Evolutionary conservation across 2,329 filamentous ascomycete species (phyloP), one percentile per base, ranked within the genome.

Genomic region (Herpotrichia juniperi): DNA sequence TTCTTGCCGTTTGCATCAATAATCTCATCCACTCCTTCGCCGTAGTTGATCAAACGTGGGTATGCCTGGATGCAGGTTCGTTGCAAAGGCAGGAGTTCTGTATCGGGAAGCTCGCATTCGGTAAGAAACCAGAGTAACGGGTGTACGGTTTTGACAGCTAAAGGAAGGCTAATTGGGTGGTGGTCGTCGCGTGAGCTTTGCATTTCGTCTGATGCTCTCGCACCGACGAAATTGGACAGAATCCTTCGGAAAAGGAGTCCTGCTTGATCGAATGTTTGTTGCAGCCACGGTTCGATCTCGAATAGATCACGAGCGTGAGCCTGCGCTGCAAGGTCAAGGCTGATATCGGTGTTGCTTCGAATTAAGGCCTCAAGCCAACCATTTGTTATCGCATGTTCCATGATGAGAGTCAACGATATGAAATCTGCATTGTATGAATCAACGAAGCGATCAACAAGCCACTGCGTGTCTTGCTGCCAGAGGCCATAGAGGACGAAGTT

Each of bases 1-100:
- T 88, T 85, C 62, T 86, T 84, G 39, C 91, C 89, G 67, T 96
- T 96, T 9, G 83, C 81, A 65, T 97, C 91, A 59, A 99, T 93
- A 35, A 97, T 87, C 51, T 94, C 90, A 72, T 99, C 92, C 57
- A 89, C 93, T 3, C 90, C 92, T 74, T 96, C 91, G 2, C 92
- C 93, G 63, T 96, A 97, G 67, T 99, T 99, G 79, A 99, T 96
- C 25, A 99, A 79, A 37, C 94, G 85, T 7, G 94, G 96, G 64
- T 97, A 99, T 1, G 90, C 88, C 50, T 93, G 93, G 57, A 99
- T 92, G 72, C 93, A 97, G 47, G 87, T 85, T 26, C 93, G 85
- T 74, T 97, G 93, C 24, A 96, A 84, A 12, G 86, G 78, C 44
- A 94, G 91, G 21, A 96, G 81, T 47, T 93, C 88, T 45, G 88